These are phyloP conservation scores for Astragalus glycyphyllos DNA, from an alignment of 306 rosid genomes.

Conservation along the genomic window DNA sequence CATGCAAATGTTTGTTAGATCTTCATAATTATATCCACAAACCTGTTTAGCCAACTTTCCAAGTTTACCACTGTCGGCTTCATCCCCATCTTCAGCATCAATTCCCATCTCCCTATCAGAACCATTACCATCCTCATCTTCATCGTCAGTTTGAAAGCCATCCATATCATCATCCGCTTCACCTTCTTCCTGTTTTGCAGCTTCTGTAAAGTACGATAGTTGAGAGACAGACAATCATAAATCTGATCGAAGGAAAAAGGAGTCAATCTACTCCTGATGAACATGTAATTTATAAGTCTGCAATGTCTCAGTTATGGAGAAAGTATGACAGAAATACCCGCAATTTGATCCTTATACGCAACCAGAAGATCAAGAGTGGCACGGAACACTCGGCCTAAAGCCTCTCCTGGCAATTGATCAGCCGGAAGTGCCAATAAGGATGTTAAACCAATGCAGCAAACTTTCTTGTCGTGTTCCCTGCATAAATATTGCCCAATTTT, in stretches of 20 bases:
- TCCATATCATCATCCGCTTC: constrained; percentile 90
- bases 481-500: constrained; percentile 36
- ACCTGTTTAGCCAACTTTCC: constrained; percentile 90
- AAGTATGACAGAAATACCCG: constrained; percentile 58
- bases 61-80: constrained; percentile 72
- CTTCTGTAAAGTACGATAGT: constrained; percentile 56
- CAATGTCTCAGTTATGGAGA: constrained; percentile 2
- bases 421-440: constrained; percentile 79
- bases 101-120: constrained; percentile 96
- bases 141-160: constrained; percentile 87
- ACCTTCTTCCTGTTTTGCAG: constrained; percentile 82
- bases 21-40: constrained; percentile 23
- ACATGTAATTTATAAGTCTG: not conserved
- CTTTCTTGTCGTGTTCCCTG: constrained; percentile 94
- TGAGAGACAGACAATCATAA: constrained; percentile 11
- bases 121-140: constrained; percentile 73
- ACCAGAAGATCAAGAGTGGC: constrained; percentile 87
- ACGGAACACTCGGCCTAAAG: constrained; percentile 86
- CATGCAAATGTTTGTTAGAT: constrained; percentile 10
- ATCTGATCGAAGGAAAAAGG: not conserved
- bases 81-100: constrained; percentile 88
- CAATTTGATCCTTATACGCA: constrained; percentile 96
- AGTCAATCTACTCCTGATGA: constrained; percentile 9
- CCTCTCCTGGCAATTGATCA: constrained; percentile 77
- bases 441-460: constrained; percentile 94